These are phyloP conservation scores for Phytophthora syringae DNA, from an alignment of 352 stramenopile genomes.

Conservation along the genomic window DNA sequence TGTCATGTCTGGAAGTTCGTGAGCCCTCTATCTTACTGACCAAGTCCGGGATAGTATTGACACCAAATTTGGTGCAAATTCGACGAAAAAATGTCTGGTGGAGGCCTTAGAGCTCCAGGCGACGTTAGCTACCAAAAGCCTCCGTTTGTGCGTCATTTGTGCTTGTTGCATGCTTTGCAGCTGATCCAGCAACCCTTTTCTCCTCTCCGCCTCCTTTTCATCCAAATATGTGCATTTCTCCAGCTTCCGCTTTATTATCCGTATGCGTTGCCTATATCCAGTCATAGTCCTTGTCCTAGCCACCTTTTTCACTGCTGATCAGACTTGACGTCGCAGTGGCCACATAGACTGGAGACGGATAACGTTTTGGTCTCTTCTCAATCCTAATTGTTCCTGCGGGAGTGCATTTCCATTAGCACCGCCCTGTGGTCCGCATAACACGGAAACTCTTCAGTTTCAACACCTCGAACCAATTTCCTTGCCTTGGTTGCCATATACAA, in stretches of 20 bases:
- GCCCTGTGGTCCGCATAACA: background rate
- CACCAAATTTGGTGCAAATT: conserved; percentile 11
- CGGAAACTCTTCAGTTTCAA: background rate
- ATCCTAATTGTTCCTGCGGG: background rate
- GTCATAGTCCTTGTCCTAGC: too few relatives aligned
- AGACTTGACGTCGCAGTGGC: background rate
- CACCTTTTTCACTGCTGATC: background rate
- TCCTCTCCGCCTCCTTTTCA: too few relatives aligned
- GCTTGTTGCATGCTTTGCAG: background rate
- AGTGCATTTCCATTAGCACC: background rate
- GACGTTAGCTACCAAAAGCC: too few relatives aligned
- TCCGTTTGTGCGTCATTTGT: too few relatives aligned
- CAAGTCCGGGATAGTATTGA: background rate
- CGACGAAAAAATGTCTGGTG: background rate
- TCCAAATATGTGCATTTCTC: too few relatives aligned
- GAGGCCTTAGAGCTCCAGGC: conserved; percentile 1
- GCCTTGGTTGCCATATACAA: background rate
- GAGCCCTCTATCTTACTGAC: background rate
- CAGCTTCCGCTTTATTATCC: too few relatives aligned
- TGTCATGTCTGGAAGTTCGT: background rate
- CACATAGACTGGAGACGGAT: background rate
- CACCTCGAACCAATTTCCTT: background rate
- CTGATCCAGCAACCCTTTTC: background rate
- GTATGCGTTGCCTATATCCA: too few relatives aligned
- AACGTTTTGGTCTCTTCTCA: background rate